Evolutionary conservation across 2,329 filamentous ascomycete species (phyloP).

Genomic region (Fusarium sp.): DNA sequence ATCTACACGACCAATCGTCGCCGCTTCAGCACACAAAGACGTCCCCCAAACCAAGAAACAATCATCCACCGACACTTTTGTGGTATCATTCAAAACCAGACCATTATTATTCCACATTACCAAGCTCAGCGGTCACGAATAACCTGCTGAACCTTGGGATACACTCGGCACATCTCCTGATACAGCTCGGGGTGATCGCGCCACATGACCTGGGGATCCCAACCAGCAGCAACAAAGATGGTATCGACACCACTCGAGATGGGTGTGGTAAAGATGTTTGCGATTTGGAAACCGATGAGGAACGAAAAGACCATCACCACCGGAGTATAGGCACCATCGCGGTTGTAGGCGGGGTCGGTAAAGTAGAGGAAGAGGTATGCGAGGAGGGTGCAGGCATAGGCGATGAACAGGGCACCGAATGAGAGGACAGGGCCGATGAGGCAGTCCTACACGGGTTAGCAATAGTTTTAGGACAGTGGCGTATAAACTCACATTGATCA

Average conservation of each 20-base stretch:
- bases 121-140: constrained; percentile 57
- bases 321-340: constrained; percentile 70
- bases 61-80: constrained; percentile 9
- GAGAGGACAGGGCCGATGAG: constrained; percentile 77
- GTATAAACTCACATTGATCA: constrained; percentile 68
- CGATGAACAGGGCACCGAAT: constrained; percentile 83
- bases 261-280: constrained; percentile 87
- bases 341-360: constrained; percentile 81
- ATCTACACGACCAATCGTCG: not conserved
- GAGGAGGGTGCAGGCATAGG: constrained; percentile 79
- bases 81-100: constrained; percentile 24
- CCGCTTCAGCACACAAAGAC: not conserved
- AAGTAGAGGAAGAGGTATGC: constrained; percentile 87
- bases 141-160: constrained; percentile 81
- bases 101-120: not conserved
- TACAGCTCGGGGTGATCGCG: constrained; percentile 84
- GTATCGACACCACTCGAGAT: constrained; percentile 89
- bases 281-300: constrained; percentile 87
- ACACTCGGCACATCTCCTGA: constrained; percentile 77
- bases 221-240: constrained; percentile 81
- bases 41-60: not conserved
- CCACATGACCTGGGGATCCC: constrained; percentile 77
- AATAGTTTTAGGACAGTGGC: rapidly evolving
- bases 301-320: constrained; percentile 86
- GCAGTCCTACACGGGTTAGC: constrained; percentile 65